Evolutionary conservation across 306 rosid genomes (phyloP).

Genomic region (Pyrus betulifolia): DNA sequence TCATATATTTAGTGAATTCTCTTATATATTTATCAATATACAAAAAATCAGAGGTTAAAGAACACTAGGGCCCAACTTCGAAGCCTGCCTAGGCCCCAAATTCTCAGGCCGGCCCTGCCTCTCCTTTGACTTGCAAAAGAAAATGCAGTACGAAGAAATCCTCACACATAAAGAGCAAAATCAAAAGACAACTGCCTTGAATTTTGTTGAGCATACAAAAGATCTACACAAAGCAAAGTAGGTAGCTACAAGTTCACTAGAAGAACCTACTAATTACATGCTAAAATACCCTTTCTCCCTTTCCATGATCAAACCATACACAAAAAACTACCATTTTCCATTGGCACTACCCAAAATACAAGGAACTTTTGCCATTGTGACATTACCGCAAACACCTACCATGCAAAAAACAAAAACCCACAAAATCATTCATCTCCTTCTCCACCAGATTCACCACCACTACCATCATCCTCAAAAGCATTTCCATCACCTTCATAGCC

Average conservation of each 20-base stretch:
- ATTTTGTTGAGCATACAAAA: background rate
- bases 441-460: background rate
- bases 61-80: too few relatives aligned
- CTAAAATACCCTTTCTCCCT: background rate
- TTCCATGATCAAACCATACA: background rate
- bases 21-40: too few relatives aligned
- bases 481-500: slow-evolving; percentile 66
- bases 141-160: background rate
- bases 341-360: background rate
- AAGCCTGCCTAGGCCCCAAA: too few relatives aligned
- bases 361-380: background rate
- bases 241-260: background rate
- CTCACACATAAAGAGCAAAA: background rate
- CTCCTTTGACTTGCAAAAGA: too few relatives aligned
- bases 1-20: too few relatives aligned
- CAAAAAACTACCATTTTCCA: background rate
- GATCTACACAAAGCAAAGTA: background rate
- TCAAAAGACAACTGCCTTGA: background rate
- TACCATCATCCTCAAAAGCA: background rate
- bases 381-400: slow-evolving; percentile 17
- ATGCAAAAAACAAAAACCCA: background rate
- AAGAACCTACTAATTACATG: background rate
- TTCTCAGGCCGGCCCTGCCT: too few relatives aligned
- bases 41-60: too few relatives aligned
- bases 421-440: background rate